Percentiles rank a stretch among this genome's conserved stretches.
These are phyloP conservation scores for Talaromyces sp. DNA, from an alignment of 2,329 filamentous ascomycete genomes.

Conservation along the genomic window DNA sequence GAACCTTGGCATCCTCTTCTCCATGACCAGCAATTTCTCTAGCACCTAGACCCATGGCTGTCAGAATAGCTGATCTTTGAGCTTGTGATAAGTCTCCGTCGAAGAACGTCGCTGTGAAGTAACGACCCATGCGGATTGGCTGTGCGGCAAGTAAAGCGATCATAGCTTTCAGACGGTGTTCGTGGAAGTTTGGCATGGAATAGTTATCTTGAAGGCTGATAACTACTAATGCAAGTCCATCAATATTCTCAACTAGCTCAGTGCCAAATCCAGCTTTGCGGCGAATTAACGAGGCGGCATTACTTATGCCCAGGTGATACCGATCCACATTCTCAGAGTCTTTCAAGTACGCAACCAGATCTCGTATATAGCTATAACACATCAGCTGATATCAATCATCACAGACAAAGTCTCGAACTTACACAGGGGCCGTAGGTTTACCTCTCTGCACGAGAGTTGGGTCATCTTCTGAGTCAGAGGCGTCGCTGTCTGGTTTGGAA, in stretches of 20 bases:
- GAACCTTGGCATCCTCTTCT: slow-evolving; percentile 46
- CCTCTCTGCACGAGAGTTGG: slow-evolving; percentile 79
- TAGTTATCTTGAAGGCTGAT: slow-evolving; percentile 82
- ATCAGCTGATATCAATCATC: neutral
- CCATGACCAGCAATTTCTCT: slow-evolving; percentile 80
- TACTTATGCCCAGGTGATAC: slow-evolving; percentile 73
- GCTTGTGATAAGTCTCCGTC: slow-evolving; percentile 86
- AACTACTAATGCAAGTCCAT: slow-evolving; percentile 73
- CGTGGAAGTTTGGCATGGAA: slow-evolving; percentile 72
- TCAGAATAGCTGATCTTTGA: slow-evolving; percentile 77
- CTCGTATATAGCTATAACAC: slow-evolving; percentile 65
- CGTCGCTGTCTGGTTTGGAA: slow-evolving; percentile 80
- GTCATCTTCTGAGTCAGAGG: slow-evolving; percentile 90
- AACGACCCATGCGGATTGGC: slow-evolving; percentile 73
- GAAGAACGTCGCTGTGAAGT: slow-evolving; percentile 82
- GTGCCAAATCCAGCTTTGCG: slow-evolving; percentile 84
- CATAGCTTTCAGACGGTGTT: slow-evolving; percentile 73
- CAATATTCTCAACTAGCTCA: slow-evolving; percentile 78
- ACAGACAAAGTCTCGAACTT: slow-evolving; percentile 25
- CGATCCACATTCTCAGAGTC: slow-evolving; percentile 81
- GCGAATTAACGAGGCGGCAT: slow-evolving; percentile 75
- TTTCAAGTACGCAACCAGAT: slow-evolving; percentile 73
- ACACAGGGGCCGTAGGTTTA: slow-evolving; percentile 77
- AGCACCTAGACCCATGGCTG: slow-evolving; percentile 74
- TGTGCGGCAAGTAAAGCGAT: slow-evolving; percentile 75